Evolutionary conservation across 2,329 filamentous ascomycete species (phyloP), one percentile per base, ranked within the genome.

Genomic region (Diplodia seriata): DNA sequence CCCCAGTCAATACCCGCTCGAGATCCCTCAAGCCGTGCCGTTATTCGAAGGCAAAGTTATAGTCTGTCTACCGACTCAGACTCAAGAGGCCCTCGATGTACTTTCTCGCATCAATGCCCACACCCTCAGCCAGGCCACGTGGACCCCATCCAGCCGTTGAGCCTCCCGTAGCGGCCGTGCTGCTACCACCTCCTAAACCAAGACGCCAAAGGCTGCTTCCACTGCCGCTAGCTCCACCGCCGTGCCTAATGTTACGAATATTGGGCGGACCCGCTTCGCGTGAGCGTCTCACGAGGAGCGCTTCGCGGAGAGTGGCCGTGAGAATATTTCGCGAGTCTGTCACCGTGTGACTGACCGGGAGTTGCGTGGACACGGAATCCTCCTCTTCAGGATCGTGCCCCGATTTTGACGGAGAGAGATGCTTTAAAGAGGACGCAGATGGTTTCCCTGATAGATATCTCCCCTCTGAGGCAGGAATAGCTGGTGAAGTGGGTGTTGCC

Each of bases 1-100:
- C 8, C 3, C 9, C n/a, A 20, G 11, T 47, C n/a, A 20, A 47
- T 47, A n/a, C 43, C 43, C 43, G 18, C 18, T 11, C n/a, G 2
- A 8, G n/a, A 8, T 20, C 43, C 43, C n/a, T 47, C 18, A 55
- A 23, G 18, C 15, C 3, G 7, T 50, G 20, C 14, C 23, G 53
- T 47, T 8, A 4, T 47, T 14, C 43, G 14, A 61, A 7, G 20
- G 15, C 31, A 36, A 6, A 15, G 3, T 33, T n/a, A 9, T 12
- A 29, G 26, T 43, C n/a, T 20, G 26, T 20, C 73, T 70, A 78
- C 57, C 77, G 77, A 75, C 85, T 85, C 74, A 93, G 76, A 74
- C 85, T 91, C 76, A 93, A 79, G 67, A 94, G 76, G 1, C 88
- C 88, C 76, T 93, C 91, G 4, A 93, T 87, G 77, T 93, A 93